phyloP scores from a whole-genome alignment of 139 green algal species.

The Chlamydomonas sp. region DNA sequence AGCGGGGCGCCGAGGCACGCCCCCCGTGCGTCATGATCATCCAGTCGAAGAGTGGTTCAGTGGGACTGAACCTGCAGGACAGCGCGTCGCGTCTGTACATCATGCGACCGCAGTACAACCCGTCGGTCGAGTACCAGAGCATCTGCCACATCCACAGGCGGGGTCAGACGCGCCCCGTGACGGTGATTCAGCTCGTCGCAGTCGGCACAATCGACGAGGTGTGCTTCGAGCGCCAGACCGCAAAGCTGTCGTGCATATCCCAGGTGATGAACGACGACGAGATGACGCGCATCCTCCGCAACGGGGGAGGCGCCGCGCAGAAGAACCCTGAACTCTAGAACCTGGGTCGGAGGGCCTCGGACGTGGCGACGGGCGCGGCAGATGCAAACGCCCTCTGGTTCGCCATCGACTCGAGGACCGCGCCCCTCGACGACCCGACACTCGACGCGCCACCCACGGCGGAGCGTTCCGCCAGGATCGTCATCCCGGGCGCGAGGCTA shows the following conservation, averaged over 20 bases:
- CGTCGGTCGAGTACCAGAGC: slow-evolving; percentile 33
- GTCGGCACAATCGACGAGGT: slow-evolving; percentile 53
- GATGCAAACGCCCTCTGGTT: no score
- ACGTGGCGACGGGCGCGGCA: no score
- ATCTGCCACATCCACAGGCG: slow-evolving; percentile 69
- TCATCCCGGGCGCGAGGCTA: no score
- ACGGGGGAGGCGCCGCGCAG: no score
- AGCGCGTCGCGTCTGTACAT: not conserved
- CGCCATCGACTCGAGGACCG: no score
- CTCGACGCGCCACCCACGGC: no score
- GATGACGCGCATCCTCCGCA: not conserved
- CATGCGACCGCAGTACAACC: slow-evolving; percentile 12
- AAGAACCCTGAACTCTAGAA: no score
- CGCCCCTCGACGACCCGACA: no score
- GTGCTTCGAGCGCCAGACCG: not conserved
- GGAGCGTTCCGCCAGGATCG: no score
- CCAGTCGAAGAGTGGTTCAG: not conserved
- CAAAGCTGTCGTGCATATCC: not conserved
- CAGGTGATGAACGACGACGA: not conserved
- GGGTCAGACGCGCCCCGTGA: slow-evolving; percentile 62
- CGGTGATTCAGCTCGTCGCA: slow-evolving; percentile 52
- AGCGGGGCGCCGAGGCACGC: not conserved
- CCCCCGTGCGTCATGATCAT: not conserved
- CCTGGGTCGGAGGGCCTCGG: no score
- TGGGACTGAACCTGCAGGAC: slow-evolving; percentile 6